Evolutionary conservation across 257 asterid species (phyloP).

Genomic region (Orobanche coerulescens): DNA sequence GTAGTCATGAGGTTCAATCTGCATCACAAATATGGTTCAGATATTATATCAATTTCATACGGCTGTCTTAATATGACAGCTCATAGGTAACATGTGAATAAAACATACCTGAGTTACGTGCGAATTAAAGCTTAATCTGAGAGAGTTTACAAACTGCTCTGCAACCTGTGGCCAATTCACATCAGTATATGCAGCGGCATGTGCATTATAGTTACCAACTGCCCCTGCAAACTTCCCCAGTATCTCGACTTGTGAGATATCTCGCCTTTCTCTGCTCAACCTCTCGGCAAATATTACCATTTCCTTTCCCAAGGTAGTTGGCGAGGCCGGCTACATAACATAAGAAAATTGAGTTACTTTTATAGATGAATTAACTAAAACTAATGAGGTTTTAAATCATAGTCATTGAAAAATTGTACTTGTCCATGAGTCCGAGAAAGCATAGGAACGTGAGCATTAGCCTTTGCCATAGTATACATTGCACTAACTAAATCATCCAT

Average conservation of each 20-base stretch:
- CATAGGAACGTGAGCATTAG: slow-evolving; percentile 39
- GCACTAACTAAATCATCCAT: slow-evolving; percentile 34
- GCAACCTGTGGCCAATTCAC: slow-evolving; percentile 38
- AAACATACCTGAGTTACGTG: slow-evolving; percentile 35
- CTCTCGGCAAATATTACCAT: slow-evolving; percentile 52
- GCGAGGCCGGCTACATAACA: slow-evolving; percentile 49
- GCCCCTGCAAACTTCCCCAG: slow-evolving; percentile 70
- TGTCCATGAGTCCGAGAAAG: slow-evolving; percentile 51
- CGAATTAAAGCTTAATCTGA: slow-evolving; percentile 38
- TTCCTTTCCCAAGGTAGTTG: slow-evolving; percentile 62
- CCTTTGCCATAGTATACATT: slow-evolving; percentile 28
- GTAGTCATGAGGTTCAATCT: slow-evolving; percentile 80
- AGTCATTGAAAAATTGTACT: slow-evolving; percentile 20
- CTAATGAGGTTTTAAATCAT: not conserved
- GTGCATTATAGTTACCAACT: slow-evolving; percentile 67
- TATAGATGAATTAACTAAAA: too few relatives aligned
- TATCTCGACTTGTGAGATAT: slow-evolving; percentile 28
- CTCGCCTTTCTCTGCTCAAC: slow-evolving; percentile 31
- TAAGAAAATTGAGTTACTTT: too few relatives aligned
- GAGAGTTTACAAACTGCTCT: slow-evolving; percentile 40
- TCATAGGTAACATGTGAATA: too few relatives aligned
- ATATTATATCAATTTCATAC: too few relatives aligned
- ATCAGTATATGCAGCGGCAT: slow-evolving; percentile 48
- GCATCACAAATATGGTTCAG: slow-evolving; percentile 26
- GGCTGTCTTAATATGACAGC: too few relatives aligned